Conservation (phyloP, 2,329 filamentous ascomycete genomes). For the Saccharata proteae region DNA sequence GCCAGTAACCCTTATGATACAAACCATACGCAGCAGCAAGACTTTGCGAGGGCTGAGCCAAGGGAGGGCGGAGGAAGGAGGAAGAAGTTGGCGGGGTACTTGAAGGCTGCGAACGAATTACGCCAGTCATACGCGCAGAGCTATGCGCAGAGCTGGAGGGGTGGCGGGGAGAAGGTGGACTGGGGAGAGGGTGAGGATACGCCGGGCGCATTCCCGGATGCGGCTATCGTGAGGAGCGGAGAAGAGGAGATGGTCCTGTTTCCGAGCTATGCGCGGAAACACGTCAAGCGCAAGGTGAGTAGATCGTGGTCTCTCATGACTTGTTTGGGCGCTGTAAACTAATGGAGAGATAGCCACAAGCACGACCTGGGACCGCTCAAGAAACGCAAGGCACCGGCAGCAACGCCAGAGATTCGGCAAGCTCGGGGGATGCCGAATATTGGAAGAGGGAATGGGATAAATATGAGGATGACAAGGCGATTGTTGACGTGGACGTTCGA, state of each 20-base stretch:
- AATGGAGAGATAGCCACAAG: conserved; percentile 14
- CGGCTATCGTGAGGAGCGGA: conserved; percentile 65
- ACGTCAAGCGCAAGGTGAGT: conserved; percentile 41
- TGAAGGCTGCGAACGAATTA: conserved; percentile 60
- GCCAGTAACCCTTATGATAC: conserved; percentile 6
- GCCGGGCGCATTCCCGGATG: conserved; percentile 71
- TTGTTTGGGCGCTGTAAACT: not conserved
- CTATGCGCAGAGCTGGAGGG: conserved; percentile 35
- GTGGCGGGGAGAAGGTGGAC: conserved; percentile 20
- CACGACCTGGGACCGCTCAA: conserved; percentile 25
- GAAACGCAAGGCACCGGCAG: conserved; percentile 27
- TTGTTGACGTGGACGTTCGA: conserved; percentile 88
- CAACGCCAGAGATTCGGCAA: conserved; percentile 30
- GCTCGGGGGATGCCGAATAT: conserved; percentile 54
- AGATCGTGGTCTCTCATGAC: conserved; percentile 9
- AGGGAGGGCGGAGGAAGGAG: conserved; percentile 58
- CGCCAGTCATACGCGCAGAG: conserved; percentile 53
- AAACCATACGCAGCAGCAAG: conserved; percentile 15
- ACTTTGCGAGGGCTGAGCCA: conserved; percentile 24
- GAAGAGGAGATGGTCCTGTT: conserved; percentile 92
- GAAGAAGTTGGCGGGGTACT: conserved; percentile 62
- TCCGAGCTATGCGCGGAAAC: conserved; percentile 76
- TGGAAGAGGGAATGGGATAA: conserved; percentile 70
- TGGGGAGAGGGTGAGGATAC: conserved; percentile 39
- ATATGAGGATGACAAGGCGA: conserved; percentile 67